Evolutionary conservation across 1,284 basidiomycete genomes (phyloP), one percentile per base, ranked within the genome.

Genomic region (Sanghuangporus sanghuang): DNA sequence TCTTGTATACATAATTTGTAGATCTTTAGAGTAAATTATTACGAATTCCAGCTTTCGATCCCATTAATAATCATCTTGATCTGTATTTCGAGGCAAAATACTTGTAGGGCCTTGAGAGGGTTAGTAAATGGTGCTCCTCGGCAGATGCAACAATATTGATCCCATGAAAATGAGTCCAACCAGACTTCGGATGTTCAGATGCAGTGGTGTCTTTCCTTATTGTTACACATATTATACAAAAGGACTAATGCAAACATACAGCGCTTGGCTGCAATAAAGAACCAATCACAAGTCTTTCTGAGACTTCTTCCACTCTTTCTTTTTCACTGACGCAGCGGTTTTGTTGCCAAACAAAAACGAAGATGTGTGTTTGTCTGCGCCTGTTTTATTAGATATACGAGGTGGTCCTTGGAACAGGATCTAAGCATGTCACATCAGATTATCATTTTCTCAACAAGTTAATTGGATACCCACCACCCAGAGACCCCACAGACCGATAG

Each of bases 281-380:
- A 12, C 44, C 16, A 36, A 38, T 42, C 38, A 63, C 36, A 39
- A 50, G 7, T 40, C 18, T 40, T 58, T 63, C 63, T 69, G 74
- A 64, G 77, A 71, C 69, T 75, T 82, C 73, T 77, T 83, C 86
- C 84, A 86, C 64, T 75, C 72, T 73, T 85, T 89, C 76, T 90
- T 92, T 74, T 85, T 83, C 40, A 77, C 75, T 3, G 88, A 90
- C 8, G 90, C 89, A 32, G 89, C 84, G 49, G 78, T 77, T 69
- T 82, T 89, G 76, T 91, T 93, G 0, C 87, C 84, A 71, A 93
- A 93, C 18, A 92, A 76, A 72, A 92, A 91, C 2, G 84, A 71
- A 16, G 89, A 91, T 3, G 90, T 93, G 64, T 84, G 85, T 70
- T 92, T 92, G 75, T 92, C 89, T 32, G 89, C 86, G 6, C 89